Conservation (phyloP, 371 early-diverging fungal species). For the Chytridium lagenaria region DNA sequence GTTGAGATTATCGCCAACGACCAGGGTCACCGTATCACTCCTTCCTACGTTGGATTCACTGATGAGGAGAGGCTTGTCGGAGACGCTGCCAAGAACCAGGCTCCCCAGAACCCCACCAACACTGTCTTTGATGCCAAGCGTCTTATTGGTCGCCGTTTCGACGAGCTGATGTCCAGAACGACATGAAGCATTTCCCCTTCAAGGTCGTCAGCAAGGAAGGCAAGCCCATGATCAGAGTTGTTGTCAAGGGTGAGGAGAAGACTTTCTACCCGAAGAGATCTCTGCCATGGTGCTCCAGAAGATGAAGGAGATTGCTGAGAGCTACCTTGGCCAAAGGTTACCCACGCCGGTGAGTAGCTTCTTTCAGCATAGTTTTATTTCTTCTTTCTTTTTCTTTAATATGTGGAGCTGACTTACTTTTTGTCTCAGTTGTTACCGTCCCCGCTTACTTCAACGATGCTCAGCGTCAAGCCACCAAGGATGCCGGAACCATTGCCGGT, state of each 20-base stretch:
- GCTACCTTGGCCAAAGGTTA: constrained; percentile 61
- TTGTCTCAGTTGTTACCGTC: constrained; percentile 68
- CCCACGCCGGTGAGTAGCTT: constrained; percentile 54
- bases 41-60: constrained; percentile 88
- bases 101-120: constrained; percentile 80
- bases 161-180: constrained; percentile 84
- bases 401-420: not conserved
- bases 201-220: constrained; percentile 79
- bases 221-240: constrained; percentile 82
- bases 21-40: constrained; percentile 83
- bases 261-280: constrained; percentile 71
- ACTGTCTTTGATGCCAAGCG: constrained; percentile 97
- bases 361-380: not conserved
- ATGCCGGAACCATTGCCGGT: constrained; percentile 76
- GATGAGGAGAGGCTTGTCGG: constrained; percentile 84
- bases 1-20: constrained; percentile 84
- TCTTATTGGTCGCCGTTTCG: constrained; percentile 86
- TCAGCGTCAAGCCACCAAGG: constrained; percentile 79
- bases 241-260: constrained; percentile 72
- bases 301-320: constrained; percentile 65
- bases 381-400: not conserved
- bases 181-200: constrained; percentile 93
- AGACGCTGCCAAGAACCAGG: constrained; percentile 87
- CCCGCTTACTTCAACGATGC: constrained; percentile 84
- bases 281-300: constrained; percentile 67